Evolutionary conservation across 179 eudicot species (phyloP).

Genomic region (Silene vulgaris): DNA sequence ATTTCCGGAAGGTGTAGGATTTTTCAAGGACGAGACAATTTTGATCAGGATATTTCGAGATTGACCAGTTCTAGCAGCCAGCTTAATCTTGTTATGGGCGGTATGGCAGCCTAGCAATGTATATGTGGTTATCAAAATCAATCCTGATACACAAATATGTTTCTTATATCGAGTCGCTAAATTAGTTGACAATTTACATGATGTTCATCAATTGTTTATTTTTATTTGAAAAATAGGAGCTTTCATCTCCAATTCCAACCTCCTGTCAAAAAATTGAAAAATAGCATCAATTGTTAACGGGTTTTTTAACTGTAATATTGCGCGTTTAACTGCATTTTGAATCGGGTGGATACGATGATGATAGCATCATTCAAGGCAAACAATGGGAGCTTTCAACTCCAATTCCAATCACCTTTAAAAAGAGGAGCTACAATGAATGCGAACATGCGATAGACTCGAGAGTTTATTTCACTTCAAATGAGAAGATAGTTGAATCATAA

Average conservation of each 20-base stretch:
- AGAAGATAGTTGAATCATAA: constrained; percentile 4
- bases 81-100: too few relatives aligned
- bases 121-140: neutral
- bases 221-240: too few relatives aligned
- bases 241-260: too few relatives aligned
- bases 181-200: neutral
- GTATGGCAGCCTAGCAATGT: neutral
- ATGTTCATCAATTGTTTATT: too few relatives aligned
- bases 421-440: neutral
- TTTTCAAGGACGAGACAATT: neutral
- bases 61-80: neutral
- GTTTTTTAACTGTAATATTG: neutral
- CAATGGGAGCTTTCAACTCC: too few relatives aligned
- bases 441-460: neutral
- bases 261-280: too few relatives aligned
- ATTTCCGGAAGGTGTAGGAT: neutral
- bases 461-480: constrained; percentile 5
- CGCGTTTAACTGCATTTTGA: neutral
- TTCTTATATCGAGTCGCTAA: neutral
- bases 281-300: too few relatives aligned
- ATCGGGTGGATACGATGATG: neutral
- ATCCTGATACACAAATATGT: neutral
- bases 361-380: too few relatives aligned
- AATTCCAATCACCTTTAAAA: neutral
- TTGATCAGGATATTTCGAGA: neutral